Evolutionary conservation across 306 rosid species (phyloP), one percentile per base, ranked within the genome.

Genomic region (Geum urbanum): DNA sequence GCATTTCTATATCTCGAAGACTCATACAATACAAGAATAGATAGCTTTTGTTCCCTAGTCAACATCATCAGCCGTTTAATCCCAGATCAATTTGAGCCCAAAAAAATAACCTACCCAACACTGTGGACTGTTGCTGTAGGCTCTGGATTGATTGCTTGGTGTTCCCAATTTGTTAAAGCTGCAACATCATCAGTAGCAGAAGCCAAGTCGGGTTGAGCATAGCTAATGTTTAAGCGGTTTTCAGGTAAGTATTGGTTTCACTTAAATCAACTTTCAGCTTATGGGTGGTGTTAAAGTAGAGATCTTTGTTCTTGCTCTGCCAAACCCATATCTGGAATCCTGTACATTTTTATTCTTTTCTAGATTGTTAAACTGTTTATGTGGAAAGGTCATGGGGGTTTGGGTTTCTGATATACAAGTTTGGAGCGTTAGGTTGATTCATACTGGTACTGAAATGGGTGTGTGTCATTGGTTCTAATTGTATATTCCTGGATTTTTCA

Each of bases 61-160:
- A 66, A 48, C 72, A 32, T 82, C 83, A 50, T 43, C 64, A 39
- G 44, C 57, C 73, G 32, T 48, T 72, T 74, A 27, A 71, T 43
- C 76, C 55, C 77, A 76, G 81, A 83, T 83, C 86, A 84, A 72
- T 41, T 73, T 79, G 35, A 49, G 72, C 43, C 50, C 18, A 22
- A 63, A 45, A 8, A 24, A 2, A 60, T 40, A 39, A 16, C 68
- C 82, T 32, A 56, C 76, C 51, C 67, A 51, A 52, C 64, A 52
- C 27, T 45, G 20, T 19, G 71, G 46, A 71, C 55, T 76, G 18
- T 20, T 53, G 27, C 24, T 69, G 10, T 20, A 3, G 0, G 24
- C 27, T 71, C 6, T 61, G 56, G 46, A 60, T 75, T 61, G 51
- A 51, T 27, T 47, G 48, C 50, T 37, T 67, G 39, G 37, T 48